Base-by-base conservation (phyloP, 2,329 filamentous ascomycete genomes). In the Diaporthe humulicola region DNA sequence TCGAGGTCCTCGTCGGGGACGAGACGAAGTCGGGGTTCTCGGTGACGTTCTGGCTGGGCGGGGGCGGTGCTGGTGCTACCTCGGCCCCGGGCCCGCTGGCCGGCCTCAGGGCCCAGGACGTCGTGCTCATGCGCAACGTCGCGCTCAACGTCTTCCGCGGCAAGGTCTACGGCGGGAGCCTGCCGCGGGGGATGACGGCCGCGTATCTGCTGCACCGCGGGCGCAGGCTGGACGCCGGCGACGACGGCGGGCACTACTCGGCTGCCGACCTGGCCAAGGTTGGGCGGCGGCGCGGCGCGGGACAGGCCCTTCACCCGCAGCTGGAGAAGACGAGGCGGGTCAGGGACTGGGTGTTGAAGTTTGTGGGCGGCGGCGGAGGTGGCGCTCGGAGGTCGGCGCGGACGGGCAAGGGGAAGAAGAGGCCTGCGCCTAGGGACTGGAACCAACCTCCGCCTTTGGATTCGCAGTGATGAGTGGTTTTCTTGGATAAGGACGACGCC, bases 1-100 rank as follows among this genome's bases (percentile, higher is more conserved):
- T 96, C 54, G 95, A 98, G 82, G 83, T 97, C 2, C 86, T 96
- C 1, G 91, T 98, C 1, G 96, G 94, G 7, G 96, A 98, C 82
- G 94, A 98, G 70, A 98, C 95, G 0, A 90, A 89, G 77, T 90
- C 94, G 0, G 94, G 93, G 3, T 98, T 98, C 83, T 91, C 89
- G 38, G 87, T 98, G 73, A 96, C 93, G 3, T 95, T 98, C 81
- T 98, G 96, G 96, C 85, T 98, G 2, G 77, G 77, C 79, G 54
- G 86, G 79, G 48, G 82, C 86, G 75, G 82, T 4, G 70, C 67
- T 14, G 64, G 40, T 45, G 5, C n/a, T n/a, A n/a, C n/a, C n/a
- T n/a, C n/a, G n/a, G n/a, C 38, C 38, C 12, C 75, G 15, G 81
- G 81, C 40, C 77, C 79, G 3, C 79, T 89, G 14, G 81, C 85